Percentiles rank a stretch among this genome's conserved stretches.
Evolutionary conservation across 2,329 filamentous ascomycete genomes (phyloP).

Genomic region (Lecanicillium sp.): DNA sequence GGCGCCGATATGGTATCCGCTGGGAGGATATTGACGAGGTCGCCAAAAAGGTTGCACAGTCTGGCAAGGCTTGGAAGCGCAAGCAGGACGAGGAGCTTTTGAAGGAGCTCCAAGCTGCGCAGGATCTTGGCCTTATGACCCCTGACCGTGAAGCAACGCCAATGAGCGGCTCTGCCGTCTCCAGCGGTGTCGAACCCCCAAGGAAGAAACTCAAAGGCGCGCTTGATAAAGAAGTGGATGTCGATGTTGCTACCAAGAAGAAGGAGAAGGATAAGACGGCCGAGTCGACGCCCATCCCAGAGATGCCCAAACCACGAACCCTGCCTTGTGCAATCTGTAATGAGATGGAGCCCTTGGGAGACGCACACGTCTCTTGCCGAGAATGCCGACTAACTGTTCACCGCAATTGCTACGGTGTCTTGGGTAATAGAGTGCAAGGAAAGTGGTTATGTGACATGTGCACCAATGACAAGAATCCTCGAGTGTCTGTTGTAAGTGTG

Average conservation of each 20-base stretch:
- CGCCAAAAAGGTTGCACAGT: constrained; percentile 73
- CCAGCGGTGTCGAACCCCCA: constrained; percentile 41
- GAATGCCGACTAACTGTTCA: constrained; percentile 92
- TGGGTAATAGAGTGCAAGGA: constrained; percentile 56
- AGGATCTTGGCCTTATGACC: constrained; percentile 44
- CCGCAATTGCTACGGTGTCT: constrained; percentile 82
- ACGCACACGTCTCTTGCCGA: constrained; percentile 68
- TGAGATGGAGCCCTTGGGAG: constrained; percentile 61
- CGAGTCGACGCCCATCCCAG: constrained; percentile 55
- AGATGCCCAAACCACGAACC: constrained; percentile 67
- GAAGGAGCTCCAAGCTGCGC: constrained; percentile 59
- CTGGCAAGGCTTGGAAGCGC: constrained; percentile 75
- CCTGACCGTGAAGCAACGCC: constrained; percentile 34
- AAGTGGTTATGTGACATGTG: constrained; percentile 98
- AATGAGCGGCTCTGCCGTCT: constrained; percentile 20
- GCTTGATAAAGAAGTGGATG: constrained; percentile 43
- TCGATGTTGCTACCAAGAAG: constrained; percentile 38
- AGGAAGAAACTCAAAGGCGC: constrained; percentile 56
- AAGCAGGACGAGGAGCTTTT: constrained; percentile 87
- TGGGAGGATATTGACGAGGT: constrained; percentile 93
- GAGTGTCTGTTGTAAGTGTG: constrained; percentile 73
- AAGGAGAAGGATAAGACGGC: constrained; percentile 45
- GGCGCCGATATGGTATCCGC: constrained; percentile 91
- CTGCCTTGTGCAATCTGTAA: constrained; percentile 83
- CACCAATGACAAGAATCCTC: constrained; percentile 83